Evolutionary conservation across 179 eudicot genomes (phyloP).

Genomic region (Sideroxylon spinosum): DNA sequence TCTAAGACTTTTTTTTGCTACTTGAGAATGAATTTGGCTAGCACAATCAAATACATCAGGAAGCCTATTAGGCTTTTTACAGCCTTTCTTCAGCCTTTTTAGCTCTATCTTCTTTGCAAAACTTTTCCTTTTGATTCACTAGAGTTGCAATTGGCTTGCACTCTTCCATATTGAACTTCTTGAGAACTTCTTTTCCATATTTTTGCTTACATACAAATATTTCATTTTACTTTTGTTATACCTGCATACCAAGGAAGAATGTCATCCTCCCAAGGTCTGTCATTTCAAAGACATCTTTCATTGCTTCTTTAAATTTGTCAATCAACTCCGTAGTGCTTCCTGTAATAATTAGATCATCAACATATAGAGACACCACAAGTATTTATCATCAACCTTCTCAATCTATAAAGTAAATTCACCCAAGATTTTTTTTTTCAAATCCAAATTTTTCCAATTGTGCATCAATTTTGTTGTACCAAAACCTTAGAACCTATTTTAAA

Average conservation of each 20-base stretch:
- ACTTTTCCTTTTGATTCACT: slow-evolving; percentile 3
- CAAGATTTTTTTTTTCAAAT: too few relatives aligned
- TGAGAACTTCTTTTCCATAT: background rate
- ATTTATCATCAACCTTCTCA: too few relatives aligned
- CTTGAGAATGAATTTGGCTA: background rate
- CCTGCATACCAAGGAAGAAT: slow-evolving; percentile 9
- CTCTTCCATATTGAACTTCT: slow-evolving; percentile 5
- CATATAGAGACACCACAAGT: background rate
- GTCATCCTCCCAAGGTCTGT: background rate
- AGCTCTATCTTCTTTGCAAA: slow-evolving; percentile 5
- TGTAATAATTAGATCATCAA: background rate
- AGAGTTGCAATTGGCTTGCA: slow-evolving; percentile 7
- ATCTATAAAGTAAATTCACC: too few relatives aligned
- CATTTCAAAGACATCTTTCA: background rate
- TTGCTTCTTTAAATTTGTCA: background rate
- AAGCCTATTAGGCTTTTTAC: background rate
- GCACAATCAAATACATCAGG: background rate
- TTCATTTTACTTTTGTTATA: background rate
- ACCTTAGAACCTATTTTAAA: too few relatives aligned
- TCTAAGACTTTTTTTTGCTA: slow-evolving; percentile 15
- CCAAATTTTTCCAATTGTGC: too few relatives aligned
- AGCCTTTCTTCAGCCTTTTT: background rate
- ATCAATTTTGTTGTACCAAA: too few relatives aligned
- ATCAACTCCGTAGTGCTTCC: background rate
- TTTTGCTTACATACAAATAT: slow-evolving; percentile 9